These are phyloP conservation scores for Sarocladium strictum DNA, from an alignment of 2,329 filamentous ascomycete genomes.

Conservation along the genomic window DNA sequence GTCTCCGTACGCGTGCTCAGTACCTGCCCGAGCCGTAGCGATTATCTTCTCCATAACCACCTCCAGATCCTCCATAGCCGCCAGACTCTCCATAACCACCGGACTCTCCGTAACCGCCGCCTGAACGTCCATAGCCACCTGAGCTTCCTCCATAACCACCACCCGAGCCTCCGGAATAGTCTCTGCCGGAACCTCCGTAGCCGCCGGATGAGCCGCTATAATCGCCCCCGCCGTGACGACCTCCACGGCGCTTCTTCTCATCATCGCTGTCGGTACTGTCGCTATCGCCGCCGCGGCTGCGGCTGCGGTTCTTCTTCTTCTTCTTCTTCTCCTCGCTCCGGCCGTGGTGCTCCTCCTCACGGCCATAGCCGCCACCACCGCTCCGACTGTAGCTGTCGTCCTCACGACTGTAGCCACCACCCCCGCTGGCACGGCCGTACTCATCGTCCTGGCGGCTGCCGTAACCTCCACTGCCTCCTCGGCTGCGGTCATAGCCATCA, in stretches of 20 bases:
- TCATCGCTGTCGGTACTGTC: conserved; percentile 7
- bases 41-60: conserved; percentile 11
- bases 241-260: conserved; percentile 2
- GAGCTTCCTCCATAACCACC: conserved; percentile 13
- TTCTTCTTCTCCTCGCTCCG: background rate
- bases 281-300: background rate
- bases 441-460: conserved; percentile 13
- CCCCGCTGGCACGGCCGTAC: conserved; percentile 19
- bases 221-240: conserved; percentile 16
- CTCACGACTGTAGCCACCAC: conserved; percentile 15
- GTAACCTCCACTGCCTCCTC: conserved; percentile 8
- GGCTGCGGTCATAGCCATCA: conserved; percentile 9
- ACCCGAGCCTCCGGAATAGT: conserved; percentile 12
- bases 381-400: conserved; percentile 19
- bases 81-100: conserved; percentile 13
- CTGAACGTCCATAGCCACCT: conserved; percentile 20
- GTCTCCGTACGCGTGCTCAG: background rate
- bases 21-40: background rate
- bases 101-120: conserved; percentile 9
- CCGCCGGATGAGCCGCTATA: conserved; percentile 16
- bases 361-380: background rate
- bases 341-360: conserved; percentile 14
- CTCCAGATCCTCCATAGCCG: conserved; percentile 12
- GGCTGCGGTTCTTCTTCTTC: conserved; percentile 7
- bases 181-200: conserved; percentile 12